Conservation (phyloP, 805 yeast species). For the Schwanniomyces polymorphus region DNA sequence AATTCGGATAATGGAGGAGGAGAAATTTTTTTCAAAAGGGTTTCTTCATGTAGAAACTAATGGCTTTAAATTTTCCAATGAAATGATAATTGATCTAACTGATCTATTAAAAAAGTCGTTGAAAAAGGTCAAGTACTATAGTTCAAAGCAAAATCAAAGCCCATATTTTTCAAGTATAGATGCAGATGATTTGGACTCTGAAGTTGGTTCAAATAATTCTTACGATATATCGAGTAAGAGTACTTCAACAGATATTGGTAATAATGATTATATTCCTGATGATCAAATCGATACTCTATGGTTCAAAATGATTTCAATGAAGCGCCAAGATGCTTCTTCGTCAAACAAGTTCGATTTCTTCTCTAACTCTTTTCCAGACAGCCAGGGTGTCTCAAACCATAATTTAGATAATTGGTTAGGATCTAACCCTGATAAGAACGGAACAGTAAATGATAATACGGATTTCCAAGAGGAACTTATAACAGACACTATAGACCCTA, state of each 20-base stretch:
- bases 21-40: conserved; percentile 3
- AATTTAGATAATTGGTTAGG: neutral
- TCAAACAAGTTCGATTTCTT: neutral
- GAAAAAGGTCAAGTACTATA: neutral
- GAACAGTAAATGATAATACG: neutral
- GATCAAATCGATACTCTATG: conserved; percentile 17
- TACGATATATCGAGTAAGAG: neutral
- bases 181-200: neutral
- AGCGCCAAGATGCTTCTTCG: conserved; percentile 1
- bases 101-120: conserved; percentile 21
- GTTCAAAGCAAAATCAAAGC: conserved; percentile 4
- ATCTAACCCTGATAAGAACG: neutral
- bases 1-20: conserved; percentile 1
- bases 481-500: neutral
- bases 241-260: neutral
- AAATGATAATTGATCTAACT: conserved; percentile 20
- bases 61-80: conserved; percentile 9
- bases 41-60: neutral
- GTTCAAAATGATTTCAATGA: conserved; percentile 13
- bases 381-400: neutral
- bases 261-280: conserved; percentile 9
- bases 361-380: neutral
- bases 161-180: neutral
- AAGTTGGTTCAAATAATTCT: conserved; percentile 1
- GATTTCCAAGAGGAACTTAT: neutral